Base-by-base conservation (phyloP, 805 yeast species). In the Barnettozyma sucrosica region DNA sequence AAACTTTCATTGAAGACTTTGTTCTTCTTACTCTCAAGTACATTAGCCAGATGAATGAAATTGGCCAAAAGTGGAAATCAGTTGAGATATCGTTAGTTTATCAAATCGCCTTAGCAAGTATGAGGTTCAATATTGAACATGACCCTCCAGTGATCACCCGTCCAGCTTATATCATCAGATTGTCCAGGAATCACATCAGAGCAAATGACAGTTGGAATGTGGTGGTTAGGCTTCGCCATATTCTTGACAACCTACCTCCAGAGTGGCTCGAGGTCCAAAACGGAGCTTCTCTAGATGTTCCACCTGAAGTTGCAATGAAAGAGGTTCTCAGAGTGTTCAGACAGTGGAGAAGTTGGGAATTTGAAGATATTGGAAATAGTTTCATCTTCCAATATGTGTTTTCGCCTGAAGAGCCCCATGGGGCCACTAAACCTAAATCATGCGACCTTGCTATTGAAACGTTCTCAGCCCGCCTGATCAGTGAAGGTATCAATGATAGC, bases 271-370 rank as follows among this genome's bases (percentile, higher is more conserved):
- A 20, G 26, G 10, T 37, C 11, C 26, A 21, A 14, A 37, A 23
- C 9, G 28, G 20, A 9, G 7, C 4, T 13, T 16, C 77, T 0
- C 83, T 88, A 0, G 53, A 51, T 0, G 67, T 72, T 51, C 89
- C 77, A 0, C 83, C 88, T 0, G 53, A 50, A 0, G 67, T 72
- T 51, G 89, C 89, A 0, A 70, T 72, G 49, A 67, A 69, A 8
- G 73, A 73, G 14, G 85, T 87, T 2, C 63, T 79, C 21, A 66
- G 72, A 3, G 71, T 81, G 1, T 89, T 89, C 56, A 70, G 81
- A 0, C 70, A 74, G 13, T 93, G 98, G 97, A 78, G 97, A 70
- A 80, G 81, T 50, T 90, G 98, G 97, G 99, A 92, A 56, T 83
- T 85, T 39, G 72, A 80, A 28, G 78, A 79, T 55, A 75, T 81